Conservation (phyloP, 2,329 filamentous ascomycete genomes). For the Trichophyton schoenleinii region DNA sequence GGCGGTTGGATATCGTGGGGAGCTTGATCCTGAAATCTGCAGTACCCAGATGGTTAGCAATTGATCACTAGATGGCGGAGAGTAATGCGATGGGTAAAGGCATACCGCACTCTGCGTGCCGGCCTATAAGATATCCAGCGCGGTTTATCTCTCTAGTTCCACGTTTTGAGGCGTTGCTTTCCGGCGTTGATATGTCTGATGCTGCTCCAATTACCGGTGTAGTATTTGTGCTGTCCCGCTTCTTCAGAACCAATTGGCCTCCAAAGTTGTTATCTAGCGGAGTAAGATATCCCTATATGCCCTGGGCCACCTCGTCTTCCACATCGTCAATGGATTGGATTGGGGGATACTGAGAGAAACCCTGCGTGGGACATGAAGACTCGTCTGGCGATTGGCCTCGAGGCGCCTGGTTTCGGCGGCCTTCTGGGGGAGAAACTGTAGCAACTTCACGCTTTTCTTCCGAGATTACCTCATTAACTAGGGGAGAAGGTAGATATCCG, state of each 20-base stretch:
- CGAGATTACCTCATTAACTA: constrained; percentile 56
- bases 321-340: constrained; percentile 65
- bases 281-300: constrained; percentile 91
- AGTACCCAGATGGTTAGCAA: background rate
- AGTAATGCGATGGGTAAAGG: constrained; percentile 18
- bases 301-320: constrained; percentile 68
- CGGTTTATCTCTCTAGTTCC: constrained; percentile 43
- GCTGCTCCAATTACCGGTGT: constrained; percentile 28
- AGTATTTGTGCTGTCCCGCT: constrained; percentile 56
- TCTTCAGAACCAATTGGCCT: constrained; percentile 60
- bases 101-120: constrained; percentile 87
- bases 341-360: constrained; percentile 68
- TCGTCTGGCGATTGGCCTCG: constrained; percentile 43
- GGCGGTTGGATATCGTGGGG: constrained; percentile 71
- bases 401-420: constrained; percentile 42
- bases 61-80: background rate
- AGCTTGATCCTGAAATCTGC: constrained; percentile 63
- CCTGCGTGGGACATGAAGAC: constrained; percentile 58
- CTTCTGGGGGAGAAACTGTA: constrained; percentile 57
- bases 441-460: constrained; percentile 53
- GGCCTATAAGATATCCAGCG: constrained; percentile 78
- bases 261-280: constrained; percentile 62
- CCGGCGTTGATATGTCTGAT: background rate
- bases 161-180: constrained; percentile 19
- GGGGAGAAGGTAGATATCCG: constrained; percentile 65